Percentiles rank a stretch among this genome's conserved stretches.
phyloP scores from a whole-genome alignment of 2,329 filamentous ascomycete species.

The Cladophialophora exuberans region DNA sequence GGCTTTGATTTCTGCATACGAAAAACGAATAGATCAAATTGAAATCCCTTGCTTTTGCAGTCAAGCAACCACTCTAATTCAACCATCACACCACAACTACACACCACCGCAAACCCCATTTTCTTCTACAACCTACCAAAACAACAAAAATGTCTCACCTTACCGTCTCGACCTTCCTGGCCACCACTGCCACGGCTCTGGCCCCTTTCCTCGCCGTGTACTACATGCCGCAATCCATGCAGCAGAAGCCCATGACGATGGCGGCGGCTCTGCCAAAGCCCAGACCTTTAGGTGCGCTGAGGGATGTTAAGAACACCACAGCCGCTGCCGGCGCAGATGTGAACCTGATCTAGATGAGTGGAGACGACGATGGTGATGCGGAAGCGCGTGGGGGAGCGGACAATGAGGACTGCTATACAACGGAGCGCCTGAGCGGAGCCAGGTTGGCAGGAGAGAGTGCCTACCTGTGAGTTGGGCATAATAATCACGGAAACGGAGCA shows the following conservation, averaged over 20 bases:
- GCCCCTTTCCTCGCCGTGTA: constrained; percentile 24
- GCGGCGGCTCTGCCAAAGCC: constrained; percentile 21
- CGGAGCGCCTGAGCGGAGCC: no score
- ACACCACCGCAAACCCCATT: background rate
- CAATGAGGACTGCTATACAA: no score
- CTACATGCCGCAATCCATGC: constrained; percentile 14
- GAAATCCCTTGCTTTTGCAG: background rate
- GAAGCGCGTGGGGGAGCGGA: no score
- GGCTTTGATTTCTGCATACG: no score
- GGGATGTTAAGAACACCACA: no score
- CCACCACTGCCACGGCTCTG: constrained; percentile 23
- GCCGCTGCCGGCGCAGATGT: constrained; percentile 8
- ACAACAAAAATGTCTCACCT: constrained; percentile 18
- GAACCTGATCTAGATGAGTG: constrained; percentile 3
- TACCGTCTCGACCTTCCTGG: constrained; percentile 19
- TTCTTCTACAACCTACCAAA: background rate
- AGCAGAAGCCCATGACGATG: background rate
- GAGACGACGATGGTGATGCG: no score
- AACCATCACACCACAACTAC: background rate
- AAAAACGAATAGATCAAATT: background rate
- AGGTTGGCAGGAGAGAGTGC: no score
- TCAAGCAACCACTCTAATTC: background rate
- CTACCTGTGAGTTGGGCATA: no score
- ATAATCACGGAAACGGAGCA: no score
- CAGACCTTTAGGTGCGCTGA: constrained; percentile 14